Base-by-base conservation (phyloP, 768 basidiomycete genomes). In the Leccinum truebloodii region DNA sequence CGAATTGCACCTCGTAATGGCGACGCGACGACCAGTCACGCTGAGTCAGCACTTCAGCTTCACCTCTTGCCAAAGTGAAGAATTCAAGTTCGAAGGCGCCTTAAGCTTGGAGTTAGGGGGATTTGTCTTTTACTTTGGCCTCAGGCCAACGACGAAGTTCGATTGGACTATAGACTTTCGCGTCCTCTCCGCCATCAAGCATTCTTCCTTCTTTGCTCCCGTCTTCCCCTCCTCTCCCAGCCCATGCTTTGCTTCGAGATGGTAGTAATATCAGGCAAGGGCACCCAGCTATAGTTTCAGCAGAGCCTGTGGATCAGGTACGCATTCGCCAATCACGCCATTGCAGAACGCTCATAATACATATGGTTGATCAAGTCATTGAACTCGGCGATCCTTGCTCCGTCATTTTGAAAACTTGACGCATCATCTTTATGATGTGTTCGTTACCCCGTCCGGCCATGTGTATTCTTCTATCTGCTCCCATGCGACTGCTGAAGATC, bases 141-240 rank as follows among this genome's bases (percentile, higher is more conserved):
- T 34, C 12, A 34, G 32, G 12, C 32, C 32, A 34, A 34, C 12
- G 32, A 34, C 4, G 32, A 34, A 32, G 1, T 32, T 32, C 32
- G 32, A 32, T 32, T 12, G 32, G 10, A 32, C 32, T 32, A 12
- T 34, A 34, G 34, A 98, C 75, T 97, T 98, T 73, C 94, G 96
- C 69, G 82, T 97, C 65, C 84, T 99, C 61, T 85, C 85, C 58
- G 90, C 91, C 54, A 90, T 98, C 70, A 95, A 95, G 68, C 87
- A 28, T 28, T 28, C 26, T 28, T 28, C 26, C 26, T 28, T 28
- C 75, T 24, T 24, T 24, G 24, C 24, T 24, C 24, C 24, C 24
- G 24, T 24, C 24, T 24, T 24, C 24, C 24, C 24, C 24, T 24
- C 24, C 24, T 2, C 24, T 24, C 24, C 24, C 24, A 24, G 24